phyloP scores from a whole-genome alignment of 108 stramenopile species.

The Craspedostauros australis region DNA sequence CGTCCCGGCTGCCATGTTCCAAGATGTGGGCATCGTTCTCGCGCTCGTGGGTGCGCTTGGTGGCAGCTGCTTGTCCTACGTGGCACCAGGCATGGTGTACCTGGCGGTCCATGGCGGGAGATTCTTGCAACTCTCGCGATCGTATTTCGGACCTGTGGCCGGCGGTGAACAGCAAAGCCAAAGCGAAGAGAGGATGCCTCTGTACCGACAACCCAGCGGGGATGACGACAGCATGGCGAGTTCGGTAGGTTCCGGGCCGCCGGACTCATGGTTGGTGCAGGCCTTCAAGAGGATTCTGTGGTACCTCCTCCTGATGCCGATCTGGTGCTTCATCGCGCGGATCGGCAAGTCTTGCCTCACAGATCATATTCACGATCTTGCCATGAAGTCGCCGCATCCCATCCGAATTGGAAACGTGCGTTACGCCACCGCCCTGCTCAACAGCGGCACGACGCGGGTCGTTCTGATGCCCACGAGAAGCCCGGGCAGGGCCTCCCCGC shows the following conservation, averaged over 20 bases:
- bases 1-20: conserved; percentile 58
- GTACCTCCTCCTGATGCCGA: conserved; percentile 58
- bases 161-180: not conserved
- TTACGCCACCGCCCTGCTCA: conserved; percentile 12
- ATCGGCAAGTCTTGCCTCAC: conserved; percentile 44
- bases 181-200: conserved; percentile 10
- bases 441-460: conserved; percentile 12
- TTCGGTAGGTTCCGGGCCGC: not conserved
- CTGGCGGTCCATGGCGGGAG: conserved; percentile 70
- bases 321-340: conserved; percentile 57
- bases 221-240: not conserved
- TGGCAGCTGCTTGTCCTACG: conserved; percentile 63
- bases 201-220: too few relatives aligned
- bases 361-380: conserved; percentile 42
- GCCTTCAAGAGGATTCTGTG: conserved; percentile 34
- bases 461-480: conserved; percentile 8
- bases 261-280: not conserved
- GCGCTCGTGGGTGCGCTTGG: conserved; percentile 60
- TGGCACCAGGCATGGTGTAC: conserved; percentile 78
- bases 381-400: conserved; percentile 69
- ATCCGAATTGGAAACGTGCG: conserved; percentile 62
- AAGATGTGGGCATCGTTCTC: conserved; percentile 53
- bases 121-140: conserved; percentile 49
- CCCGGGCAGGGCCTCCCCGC: not conserved
- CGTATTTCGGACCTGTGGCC: conserved; percentile 29